Percentiles rank a stretch among this genome's conserved stretches.
phyloP scores from a whole-genome alignment of 2,329 filamentous ascomycete species.

The Colletotrichum australisinense region DNA sequence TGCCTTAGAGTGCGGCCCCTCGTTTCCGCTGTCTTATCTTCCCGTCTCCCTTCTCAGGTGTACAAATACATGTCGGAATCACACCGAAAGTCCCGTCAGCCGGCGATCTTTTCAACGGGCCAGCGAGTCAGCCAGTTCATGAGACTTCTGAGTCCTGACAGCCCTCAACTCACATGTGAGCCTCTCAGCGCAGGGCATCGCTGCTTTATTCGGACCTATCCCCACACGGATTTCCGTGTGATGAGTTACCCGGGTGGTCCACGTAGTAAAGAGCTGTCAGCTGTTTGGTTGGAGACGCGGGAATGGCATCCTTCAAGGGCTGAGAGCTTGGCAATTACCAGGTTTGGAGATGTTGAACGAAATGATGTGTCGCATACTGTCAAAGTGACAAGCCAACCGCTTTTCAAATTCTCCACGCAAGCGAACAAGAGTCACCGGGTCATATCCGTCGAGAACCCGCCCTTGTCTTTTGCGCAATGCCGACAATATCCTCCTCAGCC shows the following conservation, averaged over 20 bases:
- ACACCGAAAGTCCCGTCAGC: neutral
- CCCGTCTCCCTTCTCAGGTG: neutral
- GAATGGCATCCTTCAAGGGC: neutral
- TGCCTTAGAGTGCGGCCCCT: neutral
- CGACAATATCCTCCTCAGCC: constrained; percentile 20
- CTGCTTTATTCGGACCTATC: neutral
- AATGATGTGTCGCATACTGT: neutral
- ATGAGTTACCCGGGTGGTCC: neutral
- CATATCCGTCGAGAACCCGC: neutral
- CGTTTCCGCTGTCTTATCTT: neutral
- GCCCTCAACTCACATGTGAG: neutral
- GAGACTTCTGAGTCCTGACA: neutral
- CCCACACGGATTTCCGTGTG: neutral
- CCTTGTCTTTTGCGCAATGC: neutral
- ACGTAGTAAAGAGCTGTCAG: neutral
- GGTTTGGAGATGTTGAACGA: neutral
- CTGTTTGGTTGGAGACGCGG: neutral
- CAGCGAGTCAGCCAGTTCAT: neutral
- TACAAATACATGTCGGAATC: neutral
- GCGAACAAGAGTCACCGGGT: neutral
- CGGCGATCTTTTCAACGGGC: neutral
- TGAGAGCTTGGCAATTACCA: neutral
- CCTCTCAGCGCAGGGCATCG: neutral
- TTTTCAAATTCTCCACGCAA: neutral
- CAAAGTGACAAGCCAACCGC: neutral